Base-by-base conservation (phyloP, 2,329 filamentous ascomycete genomes). In the Fusarium mexicanum region DNA sequence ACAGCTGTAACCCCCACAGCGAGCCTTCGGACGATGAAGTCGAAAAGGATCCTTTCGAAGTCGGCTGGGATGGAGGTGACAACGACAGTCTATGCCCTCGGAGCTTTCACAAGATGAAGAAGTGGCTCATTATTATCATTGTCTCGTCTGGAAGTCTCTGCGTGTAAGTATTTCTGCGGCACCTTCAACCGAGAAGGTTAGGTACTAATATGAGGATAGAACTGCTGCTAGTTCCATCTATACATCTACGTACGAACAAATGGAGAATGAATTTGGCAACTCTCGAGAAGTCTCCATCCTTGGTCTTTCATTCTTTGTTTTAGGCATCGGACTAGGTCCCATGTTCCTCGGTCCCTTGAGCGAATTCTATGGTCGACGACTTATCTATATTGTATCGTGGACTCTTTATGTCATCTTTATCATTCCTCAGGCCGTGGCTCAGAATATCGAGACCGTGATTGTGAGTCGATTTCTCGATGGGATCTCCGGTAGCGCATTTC, bases 211-310 rank as follows among this genome's bases (percentile, higher is more conserved):
- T n/a, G 33, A 20, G 11, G 13, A 51, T 12, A 95, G 93, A 61
- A 97, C 95, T 14, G 94, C 92, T 80, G 90, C 93, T 4, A 95
- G 93, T 54, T 96, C 94, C n/a, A 91, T 97, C 77, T 98, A 98
- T 82, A 96, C 94, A 2, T 90, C 90, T 18, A 96, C 93, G 0
- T 98, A 98, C 81, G 80, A 78, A 24, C 93, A 96, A 81, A 90
- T 98, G 83, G 90, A 92, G 71, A 84, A 86, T 33, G 93, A 97
- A 67, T 97, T 98, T 77, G 84, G 89, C 73, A 89, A 89, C 76
- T 92, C 93, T 1, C 88, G 89, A 64, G 86, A 94, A 57, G 88
- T 97, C 31, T 94, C 92, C 18, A 94, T 94, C 7, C 82, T 98
- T 16, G 96, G 95, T 1, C 85, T 98, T 59, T 95, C 93, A 2